phyloP scores from a whole-genome alignment of 306 rosid species.

The Sphenostylis stenocarpa region DNA sequence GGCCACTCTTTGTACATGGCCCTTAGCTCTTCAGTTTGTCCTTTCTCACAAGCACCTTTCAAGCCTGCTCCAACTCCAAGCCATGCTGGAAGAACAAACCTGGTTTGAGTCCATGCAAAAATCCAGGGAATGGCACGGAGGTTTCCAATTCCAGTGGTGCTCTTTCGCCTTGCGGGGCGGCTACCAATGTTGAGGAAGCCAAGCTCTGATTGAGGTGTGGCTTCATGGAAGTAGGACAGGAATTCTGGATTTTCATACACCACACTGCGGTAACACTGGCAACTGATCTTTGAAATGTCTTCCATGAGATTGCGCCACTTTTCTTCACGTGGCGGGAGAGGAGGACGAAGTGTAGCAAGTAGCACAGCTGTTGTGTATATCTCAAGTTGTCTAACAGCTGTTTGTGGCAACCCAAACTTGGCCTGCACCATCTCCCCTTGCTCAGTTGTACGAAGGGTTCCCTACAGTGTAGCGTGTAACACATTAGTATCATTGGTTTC shows the following conservation, averaged over 20 bases:
- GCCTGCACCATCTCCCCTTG: slow-evolving; percentile 98
- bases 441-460: slow-evolving; percentile 83
- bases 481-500: neutral
- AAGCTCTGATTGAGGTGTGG: slow-evolving; percentile 95
- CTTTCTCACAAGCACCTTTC: slow-evolving; percentile 70
- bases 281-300: slow-evolving; percentile 76
- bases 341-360: slow-evolving; percentile 84
- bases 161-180: slow-evolving; percentile 85
- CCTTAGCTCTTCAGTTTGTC: slow-evolving; percentile 73
- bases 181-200: slow-evolving; percentile 95
- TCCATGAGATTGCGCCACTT: slow-evolving; percentile 94
- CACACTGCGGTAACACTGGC: slow-evolving; percentile 67
- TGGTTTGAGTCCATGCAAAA: slow-evolving; percentile 95
- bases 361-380: slow-evolving; percentile 94
- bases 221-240: slow-evolving; percentile 85
- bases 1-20: slow-evolving; percentile 95
- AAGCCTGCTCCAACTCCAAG: slow-evolving; percentile 96
- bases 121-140: slow-evolving; percentile 95
- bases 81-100: slow-evolving; percentile 95
- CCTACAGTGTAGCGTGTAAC: slow-evolving; percentile 45
- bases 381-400: slow-evolving; percentile 90
- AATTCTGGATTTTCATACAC: slow-evolving; percentile 90
- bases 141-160: slow-evolving; percentile 71
- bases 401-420: slow-evolving; percentile 84
- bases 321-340: slow-evolving; percentile 75